A percentile compares a stretch with the other conserved stretches of the same genome.
Evolutionary conservation across 1,139 yeast genomes (phyloP).

Genomic region (Candida pseudoviswanathii): DNA sequence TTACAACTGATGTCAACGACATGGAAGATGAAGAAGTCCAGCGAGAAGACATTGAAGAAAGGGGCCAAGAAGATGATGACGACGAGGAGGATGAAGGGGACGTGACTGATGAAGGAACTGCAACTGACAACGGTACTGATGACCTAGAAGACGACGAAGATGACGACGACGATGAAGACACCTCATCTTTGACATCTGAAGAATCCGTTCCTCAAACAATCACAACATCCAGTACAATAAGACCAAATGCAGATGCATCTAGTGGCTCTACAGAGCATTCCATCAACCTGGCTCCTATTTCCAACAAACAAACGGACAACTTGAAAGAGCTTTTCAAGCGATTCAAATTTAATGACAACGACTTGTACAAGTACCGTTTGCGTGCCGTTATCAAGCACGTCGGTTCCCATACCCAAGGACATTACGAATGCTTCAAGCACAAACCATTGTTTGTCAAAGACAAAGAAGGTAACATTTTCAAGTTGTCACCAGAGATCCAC

Average conservation of each 20-base stretch:
- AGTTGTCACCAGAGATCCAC: constrained; percentile 48
- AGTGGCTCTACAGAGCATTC: constrained; percentile 12
- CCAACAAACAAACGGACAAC: constrained; percentile 41
- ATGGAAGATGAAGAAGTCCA: constrained; percentile 50
- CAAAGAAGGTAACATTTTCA: constrained; percentile 46
- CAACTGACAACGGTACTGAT: constrained; percentile 22
- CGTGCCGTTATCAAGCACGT: constrained; percentile 79
- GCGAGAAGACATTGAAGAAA: constrained; percentile 43
- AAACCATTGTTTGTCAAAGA: constrained; percentile 66
- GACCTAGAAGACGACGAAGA: constrained; percentile 22
- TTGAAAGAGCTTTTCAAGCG: constrained; percentile 41
- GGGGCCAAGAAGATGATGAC: constrained; percentile 37
- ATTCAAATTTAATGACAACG: constrained; percentile 48
- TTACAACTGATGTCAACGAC: constrained; percentile 47
- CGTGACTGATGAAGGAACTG: constrained; percentile 21
- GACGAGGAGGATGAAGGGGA: constrained; percentile 27
- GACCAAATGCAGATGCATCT: constrained; percentile 7
- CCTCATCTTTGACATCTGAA: constrained; percentile 17
- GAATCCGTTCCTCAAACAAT: constrained; percentile 16
- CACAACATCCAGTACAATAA: constrained; percentile 15
- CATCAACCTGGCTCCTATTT: constrained; percentile 40
- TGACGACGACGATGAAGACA: constrained; percentile 13
- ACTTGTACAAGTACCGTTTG: constrained; percentile 56
- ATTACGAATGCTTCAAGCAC: constrained; percentile 77
- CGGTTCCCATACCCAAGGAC: constrained; percentile 90